These are phyloP conservation scores for Candida parachauliodes DNA, from an alignment of 805 yeast species.

Conservation along the genomic window DNA sequence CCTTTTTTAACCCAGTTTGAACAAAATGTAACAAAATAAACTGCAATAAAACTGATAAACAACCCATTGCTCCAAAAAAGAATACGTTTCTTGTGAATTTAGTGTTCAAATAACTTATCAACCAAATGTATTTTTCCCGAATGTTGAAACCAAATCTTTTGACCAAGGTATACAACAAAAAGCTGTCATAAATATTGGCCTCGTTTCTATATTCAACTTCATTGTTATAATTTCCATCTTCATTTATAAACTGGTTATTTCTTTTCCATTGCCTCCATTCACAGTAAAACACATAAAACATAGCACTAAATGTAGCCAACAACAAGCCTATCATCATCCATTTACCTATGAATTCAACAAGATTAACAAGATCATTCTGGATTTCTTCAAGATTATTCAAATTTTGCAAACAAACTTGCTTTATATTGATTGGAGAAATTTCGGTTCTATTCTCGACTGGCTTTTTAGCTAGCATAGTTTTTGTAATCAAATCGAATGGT, in stretches of 20 bases:
- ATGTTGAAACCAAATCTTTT: constrained; percentile 10
- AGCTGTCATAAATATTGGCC: constrained; percentile 12
- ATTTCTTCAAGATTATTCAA: constrained; percentile 28
- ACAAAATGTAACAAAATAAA: constrained; percentile 36
- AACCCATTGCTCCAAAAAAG: constrained; percentile 54
- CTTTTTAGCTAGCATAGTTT: constrained; percentile 29
- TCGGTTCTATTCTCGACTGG: constrained; percentile 10
- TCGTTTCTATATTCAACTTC: constrained; percentile 8
- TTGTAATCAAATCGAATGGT: constrained; percentile 56
- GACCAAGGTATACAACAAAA: constrained; percentile 10
- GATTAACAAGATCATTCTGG: constrained; percentile 25
- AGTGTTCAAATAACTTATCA: constrained; percentile 49
- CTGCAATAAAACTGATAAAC: constrained; percentile 54
- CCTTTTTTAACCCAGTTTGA: neutral
- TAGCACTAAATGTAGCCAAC: constrained; percentile 33
- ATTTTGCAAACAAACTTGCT: constrained; percentile 6
- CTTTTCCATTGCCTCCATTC: constrained; percentile 41
- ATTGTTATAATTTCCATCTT: constrained; percentile 44
- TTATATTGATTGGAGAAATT: constrained; percentile 2
- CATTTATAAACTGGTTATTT: constrained; percentile 23
- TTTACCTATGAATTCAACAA: constrained; percentile 33
- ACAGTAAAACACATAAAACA: constrained; percentile 41
- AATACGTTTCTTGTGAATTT: constrained; percentile 48
- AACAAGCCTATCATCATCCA: constrained; percentile 32
- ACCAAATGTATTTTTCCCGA: constrained; percentile 32